A percentile compares a stretch with the other conserved stretches of the same genome.
Conservation (phyloP, 2,329 filamentous ascomycete genomes). For the Trichoderma harzianum region DNA sequence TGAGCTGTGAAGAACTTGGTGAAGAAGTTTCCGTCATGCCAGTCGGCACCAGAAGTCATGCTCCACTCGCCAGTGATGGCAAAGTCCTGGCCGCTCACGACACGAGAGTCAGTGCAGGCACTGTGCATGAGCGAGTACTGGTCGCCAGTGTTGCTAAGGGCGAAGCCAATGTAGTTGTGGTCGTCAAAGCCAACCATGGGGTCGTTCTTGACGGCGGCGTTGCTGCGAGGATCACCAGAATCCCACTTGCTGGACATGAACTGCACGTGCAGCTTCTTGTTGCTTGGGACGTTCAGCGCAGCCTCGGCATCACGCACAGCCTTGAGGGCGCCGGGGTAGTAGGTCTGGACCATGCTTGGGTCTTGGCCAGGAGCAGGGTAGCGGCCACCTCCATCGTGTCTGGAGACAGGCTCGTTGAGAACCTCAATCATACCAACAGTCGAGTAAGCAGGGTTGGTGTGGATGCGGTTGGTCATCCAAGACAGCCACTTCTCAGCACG, state of each 20-base stretch:
- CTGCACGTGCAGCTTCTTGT: constrained; percentile 42
- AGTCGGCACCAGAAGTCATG: constrained; percentile 46
- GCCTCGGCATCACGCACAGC: constrained; percentile 26
- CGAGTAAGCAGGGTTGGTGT: constrained; percentile 45
- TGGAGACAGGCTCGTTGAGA: constrained; percentile 45
- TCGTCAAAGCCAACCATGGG: constrained; percentile 53
- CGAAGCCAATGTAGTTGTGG: constrained; percentile 46
- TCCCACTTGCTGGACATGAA: constrained; percentile 51
- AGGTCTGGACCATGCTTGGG: constrained; percentile 22
- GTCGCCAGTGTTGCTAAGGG: constrained; percentile 18
- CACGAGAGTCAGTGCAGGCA: constrained; percentile 45
- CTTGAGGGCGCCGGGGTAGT: constrained; percentile 25
- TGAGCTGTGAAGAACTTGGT: constrained; percentile 55
- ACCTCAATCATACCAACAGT: constrained; percentile 59
- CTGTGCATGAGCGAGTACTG: constrained; percentile 24
- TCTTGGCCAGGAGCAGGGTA: constrained; percentile 26
- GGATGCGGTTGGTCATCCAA: constrained; percentile 53
- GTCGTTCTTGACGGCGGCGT: constrained; percentile 29
- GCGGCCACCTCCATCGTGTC: constrained; percentile 21
- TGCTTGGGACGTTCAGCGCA: constrained; percentile 20
- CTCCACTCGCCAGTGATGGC: constrained; percentile 58
- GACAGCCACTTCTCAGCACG: constrained; percentile 52
- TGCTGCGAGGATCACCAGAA: constrained; percentile 36
- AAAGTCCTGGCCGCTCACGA: constrained; percentile 31
- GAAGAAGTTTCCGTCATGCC: constrained; percentile 47